Evolutionary conservation across 176 grass and related monocot species (phyloP).

Genomic region (Oryza coarctata): DNA sequence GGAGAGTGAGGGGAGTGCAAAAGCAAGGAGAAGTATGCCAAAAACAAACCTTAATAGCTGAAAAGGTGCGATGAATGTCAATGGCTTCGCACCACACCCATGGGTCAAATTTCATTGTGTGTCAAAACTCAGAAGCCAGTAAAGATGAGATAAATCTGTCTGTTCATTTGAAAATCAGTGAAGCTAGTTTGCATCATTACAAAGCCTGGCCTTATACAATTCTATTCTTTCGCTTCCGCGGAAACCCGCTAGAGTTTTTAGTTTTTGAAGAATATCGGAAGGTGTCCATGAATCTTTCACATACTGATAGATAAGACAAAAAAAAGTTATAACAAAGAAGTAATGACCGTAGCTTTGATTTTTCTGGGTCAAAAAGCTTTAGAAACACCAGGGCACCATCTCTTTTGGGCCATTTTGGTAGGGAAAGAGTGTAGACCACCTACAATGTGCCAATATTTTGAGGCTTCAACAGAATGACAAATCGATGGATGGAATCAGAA

Average conservation of each 20-base stretch:
- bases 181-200: not conserved
- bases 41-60: slow-evolving; percentile 8
- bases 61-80: slow-evolving; percentile 24
- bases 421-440: not conserved
- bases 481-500: not conserved
- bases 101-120: slow-evolving; percentile 41
- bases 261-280: slow-evolving; percentile 28
- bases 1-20: not conserved
- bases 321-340: not conserved
- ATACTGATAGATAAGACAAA: not conserved
- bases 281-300: slow-evolving; percentile 33
- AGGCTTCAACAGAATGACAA: not conserved
- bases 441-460: not conserved
- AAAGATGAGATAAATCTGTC: not conserved
- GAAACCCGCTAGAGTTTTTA: slow-evolving; percentile 50
- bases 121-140: not conserved
- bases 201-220: slow-evolving; percentile 36
- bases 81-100: slow-evolving; percentile 7
- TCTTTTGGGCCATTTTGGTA: not conserved
- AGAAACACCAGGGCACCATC: slow-evolving; percentile 43
- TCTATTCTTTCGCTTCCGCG: slow-evolving; percentile 22
- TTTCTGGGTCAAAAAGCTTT: slow-evolving; percentile 49
- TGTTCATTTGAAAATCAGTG: not conserved
- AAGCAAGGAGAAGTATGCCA: not conserved
- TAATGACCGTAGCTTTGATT: slow-evolving; percentile 34